A percentile compares a stretch with the other conserved stretches of the same genome.
phyloP scores from a whole-genome alignment of 805 yeast genomes.

The Spathaspora passalidarum region DNA sequence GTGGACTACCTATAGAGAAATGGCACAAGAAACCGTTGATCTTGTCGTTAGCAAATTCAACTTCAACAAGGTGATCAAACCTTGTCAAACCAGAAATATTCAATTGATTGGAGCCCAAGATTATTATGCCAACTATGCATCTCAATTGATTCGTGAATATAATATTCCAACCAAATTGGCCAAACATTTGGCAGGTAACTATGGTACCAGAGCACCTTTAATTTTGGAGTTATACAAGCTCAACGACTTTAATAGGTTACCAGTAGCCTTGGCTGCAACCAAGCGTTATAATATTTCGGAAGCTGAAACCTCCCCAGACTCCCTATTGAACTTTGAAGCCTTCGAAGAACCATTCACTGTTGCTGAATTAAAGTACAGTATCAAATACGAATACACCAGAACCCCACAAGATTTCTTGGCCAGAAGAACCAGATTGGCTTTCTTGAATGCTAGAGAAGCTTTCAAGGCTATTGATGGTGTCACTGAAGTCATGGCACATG shows the following conservation, averaged over 20 bases:
- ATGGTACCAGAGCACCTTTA: conserved; percentile 86
- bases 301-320: conserved; percentile 21
- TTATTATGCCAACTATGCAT: conserved; percentile 69
- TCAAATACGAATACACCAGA: conserved; percentile 80
- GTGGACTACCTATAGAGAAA: conserved; percentile 97
- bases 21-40: conserved; percentile 93
- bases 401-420: conserved; percentile 88
- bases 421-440: conserved; percentile 90
- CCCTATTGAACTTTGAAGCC: conserved; percentile 42
- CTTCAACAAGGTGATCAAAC: conserved; percentile 32
- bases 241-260: conserved; percentile 56
- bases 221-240: conserved; percentile 56
- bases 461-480: conserved; percentile 77
- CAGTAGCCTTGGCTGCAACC: conserved; percentile 55
- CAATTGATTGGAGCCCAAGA: conserved; percentile 78
- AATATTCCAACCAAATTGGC: conserved; percentile 72
- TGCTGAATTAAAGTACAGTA: conserved; percentile 83
- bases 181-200: conserved; percentile 77
- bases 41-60: conserved; percentile 53
- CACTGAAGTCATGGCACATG: conserved; percentile 78
- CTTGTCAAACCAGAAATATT: conserved; percentile 52
- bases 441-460: conserved; percentile 85
- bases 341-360: conserved; percentile 84
- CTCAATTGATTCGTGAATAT: conserved; percentile 78
- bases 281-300: conserved; percentile 30